Percentiles rank a stretch among this genome's conserved stretches.
Conservation (phyloP, 768 basidiomycete genomes). For the Pisolithus sp. region DNA sequence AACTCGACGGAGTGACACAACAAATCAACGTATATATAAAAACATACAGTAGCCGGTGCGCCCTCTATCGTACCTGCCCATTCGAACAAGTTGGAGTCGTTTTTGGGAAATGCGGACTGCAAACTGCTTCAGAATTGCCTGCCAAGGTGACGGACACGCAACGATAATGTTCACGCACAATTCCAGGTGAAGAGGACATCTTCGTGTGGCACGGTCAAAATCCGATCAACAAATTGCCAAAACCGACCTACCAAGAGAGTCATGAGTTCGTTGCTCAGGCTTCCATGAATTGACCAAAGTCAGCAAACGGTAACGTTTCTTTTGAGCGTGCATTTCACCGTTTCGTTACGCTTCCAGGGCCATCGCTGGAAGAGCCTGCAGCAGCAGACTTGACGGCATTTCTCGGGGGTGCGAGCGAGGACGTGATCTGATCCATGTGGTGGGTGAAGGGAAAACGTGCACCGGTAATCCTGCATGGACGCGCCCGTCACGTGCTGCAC, state of each 20-base stretch:
- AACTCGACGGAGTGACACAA: background rate
- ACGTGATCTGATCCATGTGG: conserved; percentile 64
- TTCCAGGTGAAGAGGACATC: conserved; percentile 89
- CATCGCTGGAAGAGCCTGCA: conserved; percentile 46
- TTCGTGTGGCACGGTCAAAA: conserved; percentile 24
- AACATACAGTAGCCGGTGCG: conserved; percentile 65
- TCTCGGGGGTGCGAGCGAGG: conserved; percentile 57
- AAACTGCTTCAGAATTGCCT: background rate
- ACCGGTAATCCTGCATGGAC: conserved; percentile 8
- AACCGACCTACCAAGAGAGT: conserved; percentile 64
- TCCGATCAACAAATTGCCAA: background rate
- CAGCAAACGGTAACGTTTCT: background rate
- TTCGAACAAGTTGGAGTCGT: conserved; percentile 81
- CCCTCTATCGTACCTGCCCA: conserved; percentile 90
- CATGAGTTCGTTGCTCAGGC: conserved; percentile 82
- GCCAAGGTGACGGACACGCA: background rate
- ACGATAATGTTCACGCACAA: conserved; percentile 44
- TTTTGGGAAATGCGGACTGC: conserved; percentile 86
- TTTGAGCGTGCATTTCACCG: conserved; percentile 39
- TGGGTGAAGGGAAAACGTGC: background rate
- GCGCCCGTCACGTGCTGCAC: conserved; percentile 25
- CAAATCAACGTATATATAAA: conserved; percentile 6
- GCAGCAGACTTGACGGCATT: conserved; percentile 51
- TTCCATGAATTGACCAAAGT: conserved; percentile 20
- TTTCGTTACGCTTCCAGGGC: conserved; percentile 77